Evolutionary conservation across 129 eudicot species (phyloP).

Genomic region (Scalesia atractyloides): DNA sequence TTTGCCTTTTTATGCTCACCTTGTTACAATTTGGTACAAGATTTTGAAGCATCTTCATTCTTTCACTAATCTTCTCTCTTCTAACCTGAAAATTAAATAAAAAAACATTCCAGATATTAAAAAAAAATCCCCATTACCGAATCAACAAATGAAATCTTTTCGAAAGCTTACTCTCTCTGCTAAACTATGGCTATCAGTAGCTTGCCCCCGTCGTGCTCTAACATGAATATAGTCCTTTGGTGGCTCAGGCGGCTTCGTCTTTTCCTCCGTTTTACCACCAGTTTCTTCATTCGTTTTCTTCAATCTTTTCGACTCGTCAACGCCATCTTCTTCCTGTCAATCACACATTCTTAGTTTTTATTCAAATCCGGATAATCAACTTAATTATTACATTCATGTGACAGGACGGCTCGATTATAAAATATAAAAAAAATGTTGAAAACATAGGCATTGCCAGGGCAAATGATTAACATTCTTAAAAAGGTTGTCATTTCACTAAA

Average conservation of each 20-base stretch:
- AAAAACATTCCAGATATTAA: background rate
- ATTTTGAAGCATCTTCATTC: slow-evolving; percentile 96
- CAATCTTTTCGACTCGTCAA: slow-evolving; percentile 48
- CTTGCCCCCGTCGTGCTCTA: slow-evolving; percentile 97
- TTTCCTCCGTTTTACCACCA: slow-evolving; percentile 44
- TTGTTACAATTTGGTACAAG: slow-evolving; percentile 96
- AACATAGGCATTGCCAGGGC: too few relatives aligned
- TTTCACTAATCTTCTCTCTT: slow-evolving; percentile 84
- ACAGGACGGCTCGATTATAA: too few relatives aligned
- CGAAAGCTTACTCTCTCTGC: slow-evolving; percentile 80
- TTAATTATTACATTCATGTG: background rate
- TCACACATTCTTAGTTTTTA: background rate
- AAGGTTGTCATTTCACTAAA: too few relatives aligned
- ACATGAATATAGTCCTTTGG: slow-evolving; percentile 54
- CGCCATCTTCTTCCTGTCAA: slow-evolving; percentile 52
- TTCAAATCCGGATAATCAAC: background rate
- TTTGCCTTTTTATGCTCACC: slow-evolving; percentile 43
- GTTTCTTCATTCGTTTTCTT: slow-evolving; percentile 39
- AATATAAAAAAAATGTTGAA: too few relatives aligned
- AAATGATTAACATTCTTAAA: too few relatives aligned
- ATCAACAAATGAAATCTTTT: background rate
- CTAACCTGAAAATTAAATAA: slow-evolving; percentile 55
- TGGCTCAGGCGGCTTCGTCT: slow-evolving; percentile 34
- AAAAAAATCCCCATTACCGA: background rate
- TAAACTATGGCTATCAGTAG: slow-evolving; percentile 95